Evolutionary conservation across 331 rosid genomes (phyloP), one percentile per base, ranked within the genome.

Genomic region (Telfairia occidentalis): DNA sequence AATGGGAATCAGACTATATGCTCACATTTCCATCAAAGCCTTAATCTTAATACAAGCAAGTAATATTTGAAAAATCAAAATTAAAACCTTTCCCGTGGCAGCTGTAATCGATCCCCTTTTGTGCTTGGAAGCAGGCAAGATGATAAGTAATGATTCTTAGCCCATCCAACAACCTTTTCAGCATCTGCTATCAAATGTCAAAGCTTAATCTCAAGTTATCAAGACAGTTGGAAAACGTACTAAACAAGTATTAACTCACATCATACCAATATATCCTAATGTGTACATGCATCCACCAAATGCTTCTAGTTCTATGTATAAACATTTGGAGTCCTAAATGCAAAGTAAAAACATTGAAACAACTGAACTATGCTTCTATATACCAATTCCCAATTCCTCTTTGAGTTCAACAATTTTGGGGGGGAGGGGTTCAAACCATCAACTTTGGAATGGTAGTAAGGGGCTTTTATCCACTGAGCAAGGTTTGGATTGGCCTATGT

Each of bases 111-210:
- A 55, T 87, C 96, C 59, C 97, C 96, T 86, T 87, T 95, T 77
- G 90, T 70, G 71, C 78, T 83, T 58, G 97, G 97, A 81, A 75
- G 85, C 63, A 48, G 60, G 84, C 96, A 91, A 16, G 89, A 81
- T 8, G 99, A 86, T 80, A 95, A 84, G 79, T 90, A 88, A 82
- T 95, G 86, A 85, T 85, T 95, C 83, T 92, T 95, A 32, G 99
- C 96, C 97, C 97, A 95, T 45, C 99, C 99, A 38, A 88, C 89
- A 57, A 92, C 90, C 82, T 92, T 95, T 85, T 95, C 99, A 82
- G 97, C 96, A 81, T 88, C 99, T 95, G 89, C 72, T 78, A 54
- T 69, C 72, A 64, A 34, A 64, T 23, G 64, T 35, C 9, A 26
- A 12, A 75, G 63, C 54, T 7, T 40, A 24, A 58, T 58, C 11